phyloP scores from a whole-genome alignment of 2,329 filamentous ascomycete species.

The Alternaria ethzedia region DNA sequence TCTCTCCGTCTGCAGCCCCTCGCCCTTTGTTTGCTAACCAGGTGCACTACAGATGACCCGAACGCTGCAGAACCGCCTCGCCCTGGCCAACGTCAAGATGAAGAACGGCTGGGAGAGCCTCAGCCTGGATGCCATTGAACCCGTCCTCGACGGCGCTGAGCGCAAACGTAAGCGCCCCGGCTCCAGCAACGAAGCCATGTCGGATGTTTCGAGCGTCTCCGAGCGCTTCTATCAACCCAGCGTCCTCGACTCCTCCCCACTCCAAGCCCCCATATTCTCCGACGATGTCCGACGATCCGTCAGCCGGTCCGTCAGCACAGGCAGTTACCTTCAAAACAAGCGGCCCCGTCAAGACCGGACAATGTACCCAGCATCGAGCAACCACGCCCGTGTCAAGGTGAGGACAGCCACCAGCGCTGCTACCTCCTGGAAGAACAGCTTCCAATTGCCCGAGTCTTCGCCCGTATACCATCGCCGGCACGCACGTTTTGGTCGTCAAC shows the following conservation, averaged over 20 bases:
- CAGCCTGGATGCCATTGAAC: slow-evolving; percentile 84
- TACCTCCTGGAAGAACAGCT: slow-evolving; percentile 75
- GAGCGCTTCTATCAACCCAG: slow-evolving; percentile 73
- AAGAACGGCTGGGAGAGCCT: slow-evolving; percentile 94
- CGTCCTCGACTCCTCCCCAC: slow-evolving; percentile 80
- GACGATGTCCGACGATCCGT: slow-evolving; percentile 71
- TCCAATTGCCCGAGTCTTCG: slow-evolving; percentile 83
- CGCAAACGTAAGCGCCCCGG: slow-evolving; percentile 73
- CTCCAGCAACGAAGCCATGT: slow-evolving; percentile 74
- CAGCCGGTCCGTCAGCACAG: slow-evolving; percentile 61
- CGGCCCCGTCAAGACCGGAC: slow-evolving; percentile 41
- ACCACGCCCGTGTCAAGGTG: slow-evolving; percentile 72
- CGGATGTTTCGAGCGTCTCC: slow-evolving; percentile 84
- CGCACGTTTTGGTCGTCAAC: slow-evolving; percentile 72
- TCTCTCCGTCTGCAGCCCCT: slow-evolving; percentile 19
- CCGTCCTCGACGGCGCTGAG: slow-evolving; percentile 75
- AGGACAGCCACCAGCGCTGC: slow-evolving; percentile 64
- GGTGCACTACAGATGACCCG: slow-evolving; percentile 76
- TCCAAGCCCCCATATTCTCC: slow-evolving; percentile 83
- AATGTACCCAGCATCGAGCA: slow-evolving; percentile 52
- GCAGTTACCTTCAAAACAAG: slow-evolving; percentile 51
- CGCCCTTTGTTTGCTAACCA: slow-evolving; percentile 33
- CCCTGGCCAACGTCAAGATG: slow-evolving; percentile 95
- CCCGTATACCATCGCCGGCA: slow-evolving; percentile 80
- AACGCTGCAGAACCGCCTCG: slow-evolving; percentile 89